Conservation (phyloP, 2,329 filamentous ascomycete species). For the Daldinia sp. region DNA sequence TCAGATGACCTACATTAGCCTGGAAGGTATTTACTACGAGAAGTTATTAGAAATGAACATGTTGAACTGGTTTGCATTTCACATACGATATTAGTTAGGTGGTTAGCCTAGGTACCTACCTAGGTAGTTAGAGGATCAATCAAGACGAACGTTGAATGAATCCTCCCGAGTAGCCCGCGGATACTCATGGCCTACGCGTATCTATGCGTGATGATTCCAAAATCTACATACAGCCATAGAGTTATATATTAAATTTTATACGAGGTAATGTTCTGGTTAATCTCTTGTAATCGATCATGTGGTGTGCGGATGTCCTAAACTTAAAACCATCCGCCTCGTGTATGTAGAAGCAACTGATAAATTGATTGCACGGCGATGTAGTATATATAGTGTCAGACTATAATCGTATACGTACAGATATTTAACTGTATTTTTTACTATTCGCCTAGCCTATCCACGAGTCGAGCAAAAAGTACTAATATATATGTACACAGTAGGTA, state of each 20-base stretch:
- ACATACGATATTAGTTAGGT: neutral
- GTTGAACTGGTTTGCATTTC: too few species aligned
- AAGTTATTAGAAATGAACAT: too few species aligned
- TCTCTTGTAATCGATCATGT: neutral
- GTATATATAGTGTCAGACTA: neutral
- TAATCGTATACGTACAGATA: neutral
- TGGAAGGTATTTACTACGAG: too few species aligned
- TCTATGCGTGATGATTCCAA: neutral
- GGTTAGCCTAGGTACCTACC: too few species aligned
- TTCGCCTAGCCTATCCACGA: neutral
- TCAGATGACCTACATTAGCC: too few species aligned
- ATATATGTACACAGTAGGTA: neutral
- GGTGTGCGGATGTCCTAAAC: neutral
- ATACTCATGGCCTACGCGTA: neutral
- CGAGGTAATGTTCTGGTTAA: neutral
- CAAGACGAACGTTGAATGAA: too few species aligned
- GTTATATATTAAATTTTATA: neutral
- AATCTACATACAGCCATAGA: neutral
- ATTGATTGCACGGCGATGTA: neutral
- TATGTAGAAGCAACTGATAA: neutral
- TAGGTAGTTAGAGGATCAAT: too few species aligned
- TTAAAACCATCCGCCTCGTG: neutral
- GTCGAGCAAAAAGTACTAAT: neutral
- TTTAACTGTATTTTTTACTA: neutral
- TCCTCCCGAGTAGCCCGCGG: conserved; percentile 1